Conservation (phyloP, 2,329 filamentous ascomycete genomes). For the Pseudogymnoascus sp. region DNA sequence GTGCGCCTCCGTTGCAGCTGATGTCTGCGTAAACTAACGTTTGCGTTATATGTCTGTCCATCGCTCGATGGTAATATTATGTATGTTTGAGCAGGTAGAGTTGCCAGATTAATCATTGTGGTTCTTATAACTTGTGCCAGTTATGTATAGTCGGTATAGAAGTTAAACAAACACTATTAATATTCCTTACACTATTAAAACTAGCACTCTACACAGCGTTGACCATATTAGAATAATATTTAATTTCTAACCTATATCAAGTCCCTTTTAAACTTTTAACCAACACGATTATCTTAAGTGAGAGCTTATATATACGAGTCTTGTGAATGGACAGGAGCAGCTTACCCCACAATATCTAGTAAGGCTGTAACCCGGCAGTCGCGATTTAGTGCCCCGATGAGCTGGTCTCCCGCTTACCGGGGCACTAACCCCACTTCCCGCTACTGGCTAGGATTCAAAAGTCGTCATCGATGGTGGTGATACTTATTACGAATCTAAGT, state of each 20-base stretch:
- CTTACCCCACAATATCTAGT: background rate
- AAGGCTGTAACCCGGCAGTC: background rate
- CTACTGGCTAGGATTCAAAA: background rate
- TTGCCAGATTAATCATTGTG: background rate
- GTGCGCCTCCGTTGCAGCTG: conserved; percentile 7
- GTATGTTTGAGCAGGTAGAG: background rate
- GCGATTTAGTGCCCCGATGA: too few species aligned
- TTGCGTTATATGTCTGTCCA: background rate
- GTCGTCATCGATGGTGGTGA: background rate
- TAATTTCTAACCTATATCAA: background rate
- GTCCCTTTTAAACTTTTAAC: background rate
- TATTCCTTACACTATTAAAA: background rate
- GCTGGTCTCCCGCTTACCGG: background rate
- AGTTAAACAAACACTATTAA: background rate
- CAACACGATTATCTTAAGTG: background rate
- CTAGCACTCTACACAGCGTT: background rate
- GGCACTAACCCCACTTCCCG: background rate
- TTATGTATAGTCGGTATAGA: too few species aligned
- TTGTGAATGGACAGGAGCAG: background rate
- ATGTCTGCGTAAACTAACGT: background rate
- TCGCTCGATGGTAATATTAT: background rate
- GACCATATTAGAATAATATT: background rate
- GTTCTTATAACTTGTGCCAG: background rate
- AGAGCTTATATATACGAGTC: background rate
- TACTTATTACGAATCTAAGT: background rate